Evolutionary conservation across 2,329 filamentous ascomycete species (phyloP).

Genomic region (Magnaporthales sp.): DNA sequence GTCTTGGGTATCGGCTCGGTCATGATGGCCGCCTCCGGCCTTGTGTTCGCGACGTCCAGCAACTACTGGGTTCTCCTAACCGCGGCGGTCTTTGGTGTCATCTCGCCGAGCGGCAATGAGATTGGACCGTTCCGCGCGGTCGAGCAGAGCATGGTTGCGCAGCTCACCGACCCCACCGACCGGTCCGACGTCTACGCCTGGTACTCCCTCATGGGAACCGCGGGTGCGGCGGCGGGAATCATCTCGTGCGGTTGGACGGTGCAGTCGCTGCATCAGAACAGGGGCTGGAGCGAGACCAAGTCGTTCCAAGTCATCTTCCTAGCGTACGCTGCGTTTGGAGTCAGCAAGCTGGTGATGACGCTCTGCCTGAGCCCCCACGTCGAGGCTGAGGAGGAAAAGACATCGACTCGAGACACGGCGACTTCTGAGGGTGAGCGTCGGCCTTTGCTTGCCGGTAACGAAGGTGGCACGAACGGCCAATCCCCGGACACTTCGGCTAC

Average conservation of each 20-base stretch:
- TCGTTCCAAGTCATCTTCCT: constrained; percentile 50
- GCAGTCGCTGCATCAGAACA: constrained; percentile 32
- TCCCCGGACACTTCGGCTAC: background rate
- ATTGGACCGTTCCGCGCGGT: constrained; percentile 55
- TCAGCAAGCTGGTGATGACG: constrained; percentile 45
- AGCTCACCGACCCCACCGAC: constrained; percentile 35
- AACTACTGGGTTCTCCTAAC: constrained; percentile 50
- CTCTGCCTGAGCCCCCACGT: constrained; percentile 32
- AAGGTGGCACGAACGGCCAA: background rate
- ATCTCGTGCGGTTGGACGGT: constrained; percentile 51
- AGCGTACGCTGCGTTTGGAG: constrained; percentile 46
- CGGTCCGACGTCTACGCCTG: constrained; percentile 52
- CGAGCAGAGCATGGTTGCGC: constrained; percentile 52
- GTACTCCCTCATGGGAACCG: constrained; percentile 50
- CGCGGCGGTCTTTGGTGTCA: constrained; percentile 52
- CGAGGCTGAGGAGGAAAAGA: constrained; percentile 14
- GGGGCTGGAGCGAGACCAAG: constrained; percentile 32
- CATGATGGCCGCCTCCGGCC: constrained; percentile 47
- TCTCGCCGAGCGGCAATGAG: constrained; percentile 57
- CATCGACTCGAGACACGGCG: background rate
- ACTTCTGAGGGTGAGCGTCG: background rate
- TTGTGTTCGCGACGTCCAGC: constrained; percentile 41
- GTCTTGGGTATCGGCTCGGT: constrained; percentile 45
- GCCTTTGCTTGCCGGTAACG: constrained; percentile 6
- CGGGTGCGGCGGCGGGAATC: constrained; percentile 52